These are phyloP conservation scores for Fusarium hostae DNA, from an alignment of 2,329 filamentous ascomycete species.

Conservation along the genomic window DNA sequence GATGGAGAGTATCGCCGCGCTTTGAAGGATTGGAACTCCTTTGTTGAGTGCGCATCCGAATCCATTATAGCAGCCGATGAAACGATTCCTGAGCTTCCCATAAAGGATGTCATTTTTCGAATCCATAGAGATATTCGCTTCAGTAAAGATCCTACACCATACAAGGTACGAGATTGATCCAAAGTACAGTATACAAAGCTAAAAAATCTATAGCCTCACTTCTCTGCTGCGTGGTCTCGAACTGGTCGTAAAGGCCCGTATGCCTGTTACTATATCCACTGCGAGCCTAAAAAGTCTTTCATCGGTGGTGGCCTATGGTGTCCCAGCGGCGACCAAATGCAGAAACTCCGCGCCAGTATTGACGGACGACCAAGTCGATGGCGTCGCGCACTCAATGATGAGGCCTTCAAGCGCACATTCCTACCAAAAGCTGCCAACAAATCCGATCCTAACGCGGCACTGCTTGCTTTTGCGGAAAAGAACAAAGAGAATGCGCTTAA, in stretches of 20 bases:
- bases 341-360: slow-evolving; percentile 76
- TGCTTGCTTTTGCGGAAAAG: slow-evolving; percentile 75
- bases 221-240: slow-evolving; percentile 86
- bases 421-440: slow-evolving; percentile 57
- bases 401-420: slow-evolving; percentile 71
- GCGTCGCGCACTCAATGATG: slow-evolving; percentile 72
- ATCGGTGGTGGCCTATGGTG: slow-evolving; percentile 87
- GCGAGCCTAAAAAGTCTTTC: slow-evolving; percentile 77
- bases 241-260: slow-evolving; percentile 89
- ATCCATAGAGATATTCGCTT: slow-evolving; percentile 91
- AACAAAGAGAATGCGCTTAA: slow-evolving; percentile 84
- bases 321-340: slow-evolving; percentile 74
- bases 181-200: background rate
- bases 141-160: slow-evolving; percentile 84
- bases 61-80: slow-evolving; percentile 78
- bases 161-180: slow-evolving; percentile 71
- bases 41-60: slow-evolving; percentile 77
- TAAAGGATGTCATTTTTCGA: slow-evolving; percentile 87
- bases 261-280: slow-evolving; percentile 88
- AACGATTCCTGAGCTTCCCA: slow-evolving; percentile 85
- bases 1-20: slow-evolving; percentile 83
- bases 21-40: slow-evolving; percentile 83
- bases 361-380: slow-evolving; percentile 77
- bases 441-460: slow-evolving; percentile 61
- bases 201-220: slow-evolving; percentile 69